These are phyloP conservation scores for Blechomonas ayalai DNA, from an alignment of 208 protist species.

Conservation along the genomic window DNA sequence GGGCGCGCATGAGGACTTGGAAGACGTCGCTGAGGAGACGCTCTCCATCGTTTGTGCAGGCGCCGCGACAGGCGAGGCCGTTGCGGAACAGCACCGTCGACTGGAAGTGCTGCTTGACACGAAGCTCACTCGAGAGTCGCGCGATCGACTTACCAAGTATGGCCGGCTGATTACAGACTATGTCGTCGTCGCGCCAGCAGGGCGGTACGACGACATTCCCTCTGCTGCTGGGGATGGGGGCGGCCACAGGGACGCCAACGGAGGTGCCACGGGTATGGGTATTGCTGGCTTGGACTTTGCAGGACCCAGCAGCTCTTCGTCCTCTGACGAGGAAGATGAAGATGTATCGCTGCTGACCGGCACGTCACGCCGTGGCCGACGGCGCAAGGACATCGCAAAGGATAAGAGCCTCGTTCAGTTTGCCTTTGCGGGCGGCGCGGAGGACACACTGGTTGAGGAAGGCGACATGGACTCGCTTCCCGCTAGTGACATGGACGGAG, in stretches of 20 bases:
- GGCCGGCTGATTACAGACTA: constrained; percentile 79
- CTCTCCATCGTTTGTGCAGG: constrained; percentile 52
- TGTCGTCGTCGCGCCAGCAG: constrained; percentile 27
- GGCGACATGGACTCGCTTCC: constrained; percentile 10
- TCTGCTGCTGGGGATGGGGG: neutral
- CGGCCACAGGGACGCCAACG: neutral
- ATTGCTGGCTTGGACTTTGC: constrained; percentile 10
- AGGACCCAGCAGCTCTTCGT: constrained; percentile 1
- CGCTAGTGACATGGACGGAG: neutral
- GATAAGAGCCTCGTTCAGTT: constrained; percentile 43
- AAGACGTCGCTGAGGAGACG: constrained; percentile 70
- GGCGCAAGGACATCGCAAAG: constrained; percentile 17
- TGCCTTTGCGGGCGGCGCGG: constrained; percentile 22
- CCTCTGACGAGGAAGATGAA: constrained; percentile 17
- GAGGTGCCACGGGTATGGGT: neutral
- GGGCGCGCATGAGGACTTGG: constrained; percentile 62
- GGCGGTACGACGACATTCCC: no score
- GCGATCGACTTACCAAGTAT: constrained; percentile 61
- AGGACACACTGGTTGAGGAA: constrained; percentile 6
- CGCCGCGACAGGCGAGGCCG: constrained; percentile 5
- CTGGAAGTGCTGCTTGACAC: constrained; percentile 69
- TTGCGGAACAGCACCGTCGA: constrained; percentile 34
- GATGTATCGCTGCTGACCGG: constrained; percentile 18
- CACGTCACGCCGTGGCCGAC: constrained; percentile 1
- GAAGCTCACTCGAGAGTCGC: constrained; percentile 44